phyloP scores from a whole-genome alignment of 805 yeast species.

The Yarrowia sp. region DNA sequence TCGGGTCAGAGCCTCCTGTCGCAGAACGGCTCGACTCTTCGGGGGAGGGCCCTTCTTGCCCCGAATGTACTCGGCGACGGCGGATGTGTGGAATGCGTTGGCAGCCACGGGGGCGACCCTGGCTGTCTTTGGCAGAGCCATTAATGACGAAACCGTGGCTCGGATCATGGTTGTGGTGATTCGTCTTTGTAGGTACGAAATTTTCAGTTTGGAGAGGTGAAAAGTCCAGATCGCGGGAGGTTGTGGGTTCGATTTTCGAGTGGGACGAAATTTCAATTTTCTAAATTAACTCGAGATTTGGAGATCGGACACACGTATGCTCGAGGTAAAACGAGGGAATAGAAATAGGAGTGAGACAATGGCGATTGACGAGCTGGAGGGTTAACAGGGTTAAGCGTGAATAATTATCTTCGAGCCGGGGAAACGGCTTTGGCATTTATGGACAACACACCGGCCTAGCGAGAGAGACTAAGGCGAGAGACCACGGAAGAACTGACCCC shows the following conservation, averaged over 20 bases:
- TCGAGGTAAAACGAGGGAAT: constrained; percentile 11
- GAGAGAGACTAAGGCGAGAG: too few species aligned
- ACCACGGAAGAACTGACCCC: too few species aligned
- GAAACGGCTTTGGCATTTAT: too few species aligned
- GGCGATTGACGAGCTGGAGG: too few species aligned
- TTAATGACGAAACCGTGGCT: constrained; percentile 27
- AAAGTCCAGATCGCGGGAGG: not conserved
- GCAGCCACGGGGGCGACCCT: constrained; percentile 14
- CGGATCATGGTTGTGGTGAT: constrained; percentile 27
- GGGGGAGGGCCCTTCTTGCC: constrained; percentile 28
- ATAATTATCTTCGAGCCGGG: not conserved
- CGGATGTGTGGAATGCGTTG: constrained; percentile 30
- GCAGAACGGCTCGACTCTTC: constrained; percentile 14
- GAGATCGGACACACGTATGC: not conserved
- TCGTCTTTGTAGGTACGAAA: constrained; percentile 9
- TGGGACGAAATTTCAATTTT: not conserved
- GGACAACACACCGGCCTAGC: too few species aligned
- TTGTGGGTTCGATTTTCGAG: constrained; percentile 3
- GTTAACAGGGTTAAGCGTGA: not conserved
- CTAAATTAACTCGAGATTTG: not conserved
- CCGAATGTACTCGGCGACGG: constrained; percentile 19
- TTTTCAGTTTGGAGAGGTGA: constrained; percentile 6
- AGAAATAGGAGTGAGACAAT: constrained; percentile 13
- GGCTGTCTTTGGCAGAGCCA: constrained; percentile 28
- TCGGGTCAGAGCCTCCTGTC: constrained; percentile 39